Percentiles rank a stretch among this genome's conserved stretches.
phyloP scores from a whole-genome alignment of 441 rosid species.

The Erodium chrysanthum region DNA sequence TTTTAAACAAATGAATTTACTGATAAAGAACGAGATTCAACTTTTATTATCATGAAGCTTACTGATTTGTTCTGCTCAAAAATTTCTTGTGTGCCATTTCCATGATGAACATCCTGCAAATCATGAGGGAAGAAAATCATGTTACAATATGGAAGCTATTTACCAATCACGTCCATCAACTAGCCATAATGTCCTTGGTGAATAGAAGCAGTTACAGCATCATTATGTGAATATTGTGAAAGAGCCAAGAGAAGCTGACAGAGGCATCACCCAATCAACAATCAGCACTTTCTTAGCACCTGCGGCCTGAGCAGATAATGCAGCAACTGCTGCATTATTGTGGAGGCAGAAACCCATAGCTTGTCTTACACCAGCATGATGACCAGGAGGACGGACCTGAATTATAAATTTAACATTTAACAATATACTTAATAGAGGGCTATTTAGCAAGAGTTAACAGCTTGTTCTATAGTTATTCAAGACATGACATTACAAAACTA shows the following conservation, averaged over 20 bases:
- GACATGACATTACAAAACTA: slow-evolving; percentile 11
- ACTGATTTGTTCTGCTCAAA: slow-evolving; percentile 80
- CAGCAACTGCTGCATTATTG: slow-evolving; percentile 96
- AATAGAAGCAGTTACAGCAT: slow-evolving; percentile 13
- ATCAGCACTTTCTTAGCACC: slow-evolving; percentile 91
- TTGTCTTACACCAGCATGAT: slow-evolving; percentile 86
- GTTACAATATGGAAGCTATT: slow-evolving; percentile 1
- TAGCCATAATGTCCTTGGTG: background rate
- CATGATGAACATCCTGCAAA: slow-evolving; percentile 95
- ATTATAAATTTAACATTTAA: slow-evolving; percentile 14
- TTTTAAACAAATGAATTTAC: background rate
- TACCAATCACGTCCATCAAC: background rate
- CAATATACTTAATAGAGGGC: slow-evolving; percentile 2
- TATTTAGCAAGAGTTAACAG: slow-evolving; percentile 6
- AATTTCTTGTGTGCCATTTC: slow-evolving; percentile 96
- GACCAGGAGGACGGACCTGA: slow-evolving; percentile 98
- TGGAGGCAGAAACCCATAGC: slow-evolving; percentile 99
- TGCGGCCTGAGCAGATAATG: slow-evolving; percentile 78
- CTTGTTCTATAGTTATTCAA: background rate
- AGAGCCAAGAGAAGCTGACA: slow-evolving; percentile 19
- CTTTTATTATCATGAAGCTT: slow-evolving; percentile 24
- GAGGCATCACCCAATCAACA: slow-evolving; percentile 77
- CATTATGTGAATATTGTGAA: background rate
- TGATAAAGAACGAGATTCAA: background rate
- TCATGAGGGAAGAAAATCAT: slow-evolving; percentile 2